Evolutionary conservation across 2,329 filamentous ascomycete genomes (phyloP), one percentile per base, ranked within the genome.

Genomic region (Fusarium sarcochroum): DNA sequence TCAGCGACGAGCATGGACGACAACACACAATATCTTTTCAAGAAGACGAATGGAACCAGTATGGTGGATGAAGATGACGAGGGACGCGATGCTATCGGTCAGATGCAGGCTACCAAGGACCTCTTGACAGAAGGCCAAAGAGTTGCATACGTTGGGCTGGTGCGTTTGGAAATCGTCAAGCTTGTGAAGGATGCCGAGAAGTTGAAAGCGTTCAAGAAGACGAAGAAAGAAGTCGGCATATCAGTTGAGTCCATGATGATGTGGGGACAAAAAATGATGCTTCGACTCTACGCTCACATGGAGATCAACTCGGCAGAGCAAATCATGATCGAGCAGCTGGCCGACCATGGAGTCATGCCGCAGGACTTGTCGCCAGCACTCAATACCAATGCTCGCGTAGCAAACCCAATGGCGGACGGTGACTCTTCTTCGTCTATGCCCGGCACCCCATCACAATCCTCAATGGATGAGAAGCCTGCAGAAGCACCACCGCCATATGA

Each of bases 201-300:
- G 13, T 77, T 94, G 38, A 86, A 89, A 63, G 80, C 81, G 27
- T 89, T 86, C 4, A 93, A 86, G 73, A 87, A 85, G 41, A 86
- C 88, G 3, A 96, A 91, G 79, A 98, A 95, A 78, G 83, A 89
- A 42, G 78, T 94, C 13, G 85, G 87, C 30, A 82, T 91, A 63
- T 88, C 92, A 1, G 82, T 89, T 13, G 96, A 98, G 78, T 88
- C 90, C 35, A 91, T 93, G 82, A 91, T 91, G 79, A 98, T 98
- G 92, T 99, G 95, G 95, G 90, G 92, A 58, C 96, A 99, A 78
- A 97, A 97, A 82, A 97, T 97, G 87, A 99, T 99, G 94, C 89
- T 98, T 63, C 89, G 95, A 23, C 79, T 99, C 14, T 99, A 98
- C 78, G 84, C 89, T 14, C 96, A 99, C 80, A 99, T 99, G 96